phyloP scores from a whole-genome alignment of 1,284 basidiomycete genomes.

The Exobasidium cylindrosporum region DNA sequence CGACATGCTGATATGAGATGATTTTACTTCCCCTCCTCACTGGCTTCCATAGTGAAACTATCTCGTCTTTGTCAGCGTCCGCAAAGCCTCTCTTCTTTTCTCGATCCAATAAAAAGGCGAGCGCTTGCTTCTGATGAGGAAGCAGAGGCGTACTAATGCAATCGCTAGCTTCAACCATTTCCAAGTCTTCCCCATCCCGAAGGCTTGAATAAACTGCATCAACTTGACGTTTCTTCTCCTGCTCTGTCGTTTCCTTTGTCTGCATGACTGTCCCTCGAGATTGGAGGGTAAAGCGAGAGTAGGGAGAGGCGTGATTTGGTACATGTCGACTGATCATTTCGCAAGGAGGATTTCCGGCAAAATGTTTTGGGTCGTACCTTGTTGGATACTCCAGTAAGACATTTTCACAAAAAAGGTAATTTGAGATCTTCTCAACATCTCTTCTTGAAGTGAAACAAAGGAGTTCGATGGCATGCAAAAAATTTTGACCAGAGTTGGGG shows the following conservation, averaged over 20 bases:
- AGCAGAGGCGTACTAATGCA: constrained; percentile 86
- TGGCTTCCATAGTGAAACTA: constrained; percentile 72
- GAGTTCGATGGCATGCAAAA: constrained; percentile 74
- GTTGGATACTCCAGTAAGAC: constrained; percentile 77
- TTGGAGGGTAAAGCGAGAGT: constrained; percentile 56
- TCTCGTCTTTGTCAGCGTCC: constrained; percentile 36
- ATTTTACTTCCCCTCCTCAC: constrained; percentile 55
- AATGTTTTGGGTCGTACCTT: constrained; percentile 62
- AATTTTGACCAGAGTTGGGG: constrained; percentile 26
- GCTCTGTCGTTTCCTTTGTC: constrained; percentile 60
- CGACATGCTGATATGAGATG: constrained; percentile 62
- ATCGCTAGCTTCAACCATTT: constrained; percentile 72
- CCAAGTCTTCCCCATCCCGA: constrained; percentile 78
- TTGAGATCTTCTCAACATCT: constrained; percentile 76
- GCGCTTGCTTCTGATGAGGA: constrained; percentile 95
- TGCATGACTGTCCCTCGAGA: constrained; percentile 27
- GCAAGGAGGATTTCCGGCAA: constrained; percentile 61
- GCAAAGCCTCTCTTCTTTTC: constrained; percentile 60
- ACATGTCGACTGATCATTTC: constrained; percentile 29
- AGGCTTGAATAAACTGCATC: constrained; percentile 88
- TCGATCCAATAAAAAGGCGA: constrained; percentile 91
- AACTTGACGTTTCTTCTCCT: constrained; percentile 87
- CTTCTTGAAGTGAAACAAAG: constrained; percentile 88
- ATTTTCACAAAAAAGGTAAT: constrained; percentile 67
- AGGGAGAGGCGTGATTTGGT: constrained; percentile 12